These are phyloP conservation scores for Pisolithus marmoratus DNA, from an alignment of 768 basidiomycete species.

Conservation along the genomic window DNA sequence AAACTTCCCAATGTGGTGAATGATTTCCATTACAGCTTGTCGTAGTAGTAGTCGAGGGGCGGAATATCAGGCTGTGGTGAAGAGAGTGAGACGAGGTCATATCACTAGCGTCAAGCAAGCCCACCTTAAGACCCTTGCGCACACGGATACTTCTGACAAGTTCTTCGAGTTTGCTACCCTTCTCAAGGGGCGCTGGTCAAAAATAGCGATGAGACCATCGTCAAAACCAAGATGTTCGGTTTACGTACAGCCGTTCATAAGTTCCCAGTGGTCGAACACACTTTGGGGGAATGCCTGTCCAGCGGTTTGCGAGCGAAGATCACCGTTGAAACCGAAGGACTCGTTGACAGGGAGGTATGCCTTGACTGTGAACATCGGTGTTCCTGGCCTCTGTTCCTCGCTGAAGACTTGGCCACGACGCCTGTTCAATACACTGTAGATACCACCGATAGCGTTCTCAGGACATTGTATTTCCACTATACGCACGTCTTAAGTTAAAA, in stretches of 20 bases:
- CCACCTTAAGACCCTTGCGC: slow-evolving; percentile 93
- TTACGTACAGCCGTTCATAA: slow-evolving; percentile 74
- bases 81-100: slow-evolving; percentile 10
- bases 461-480: slow-evolving; percentile 97
- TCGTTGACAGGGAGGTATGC: slow-evolving; percentile 89
- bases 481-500: not conserved
- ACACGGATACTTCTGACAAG: slow-evolving; percentile 76
- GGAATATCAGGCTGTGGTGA: slow-evolving; percentile 79
- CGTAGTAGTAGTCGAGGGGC: slow-evolving; percentile 84
- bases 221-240: not conserved
- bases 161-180: slow-evolving; percentile 87
- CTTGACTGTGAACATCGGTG: slow-evolving; percentile 99
- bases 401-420: slow-evolving; percentile 98
- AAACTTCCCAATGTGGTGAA: slow-evolving; percentile 10
- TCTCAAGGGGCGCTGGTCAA: slow-evolving; percentile 67
- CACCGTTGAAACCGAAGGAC: slow-evolving; percentile 97
- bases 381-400: slow-evolving; percentile 94
- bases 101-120: slow-evolving; percentile 4
- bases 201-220: slow-evolving; percentile 3
- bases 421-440: slow-evolving; percentile 91
- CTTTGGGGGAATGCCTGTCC: slow-evolving; percentile 98
- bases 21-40: slow-evolving; percentile 63
- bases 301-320: slow-evolving; percentile 84
- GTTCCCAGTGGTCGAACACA: slow-evolving; percentile 91
- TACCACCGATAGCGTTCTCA: slow-evolving; percentile 95